Evolutionary conservation across 345 rosid genomes (phyloP).

Genomic region (Lepidium africanum): DNA sequence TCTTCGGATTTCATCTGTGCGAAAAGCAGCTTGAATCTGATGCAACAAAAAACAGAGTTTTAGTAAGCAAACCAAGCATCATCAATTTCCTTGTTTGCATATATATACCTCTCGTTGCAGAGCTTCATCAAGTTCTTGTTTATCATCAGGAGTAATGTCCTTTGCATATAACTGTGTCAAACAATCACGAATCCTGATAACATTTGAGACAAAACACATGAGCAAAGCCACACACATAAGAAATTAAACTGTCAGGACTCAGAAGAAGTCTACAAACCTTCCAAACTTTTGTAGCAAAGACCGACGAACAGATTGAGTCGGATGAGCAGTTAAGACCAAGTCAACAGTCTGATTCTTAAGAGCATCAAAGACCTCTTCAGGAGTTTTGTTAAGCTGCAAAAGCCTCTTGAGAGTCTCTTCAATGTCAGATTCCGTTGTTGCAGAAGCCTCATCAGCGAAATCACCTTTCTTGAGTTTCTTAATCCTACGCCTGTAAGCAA

Average conservation of each 20-base stretch:
- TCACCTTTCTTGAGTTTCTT: constrained; percentile 84
- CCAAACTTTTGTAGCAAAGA: constrained; percentile 96
- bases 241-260: neutral
- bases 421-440: constrained; percentile 87
- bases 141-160: constrained; percentile 95
- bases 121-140: constrained; percentile 99
- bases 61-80: neutral
- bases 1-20: constrained; percentile 93
- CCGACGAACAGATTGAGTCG: constrained; percentile 92
- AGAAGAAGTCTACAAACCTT: constrained; percentile 37
- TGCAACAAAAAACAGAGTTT: neutral
- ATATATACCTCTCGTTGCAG: constrained; percentile 75
- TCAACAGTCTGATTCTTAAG: constrained; percentile 95
- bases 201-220: constrained; percentile 3
- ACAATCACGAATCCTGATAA: constrained; percentile 68
- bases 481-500: constrained; percentile 69
- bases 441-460: constrained; percentile 69
- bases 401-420: constrained; percentile 93
- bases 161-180: constrained; percentile 88
- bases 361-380: constrained; percentile 87
- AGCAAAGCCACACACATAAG: neutral
- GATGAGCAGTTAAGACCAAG: constrained; percentile 97
- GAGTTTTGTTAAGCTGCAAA: constrained; percentile 75
- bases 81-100: neutral
- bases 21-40: constrained; percentile 99